Evolutionary conservation across 1,139 yeast genomes (phyloP).

Genomic region (Magnusiomyces paraingens): DNA sequence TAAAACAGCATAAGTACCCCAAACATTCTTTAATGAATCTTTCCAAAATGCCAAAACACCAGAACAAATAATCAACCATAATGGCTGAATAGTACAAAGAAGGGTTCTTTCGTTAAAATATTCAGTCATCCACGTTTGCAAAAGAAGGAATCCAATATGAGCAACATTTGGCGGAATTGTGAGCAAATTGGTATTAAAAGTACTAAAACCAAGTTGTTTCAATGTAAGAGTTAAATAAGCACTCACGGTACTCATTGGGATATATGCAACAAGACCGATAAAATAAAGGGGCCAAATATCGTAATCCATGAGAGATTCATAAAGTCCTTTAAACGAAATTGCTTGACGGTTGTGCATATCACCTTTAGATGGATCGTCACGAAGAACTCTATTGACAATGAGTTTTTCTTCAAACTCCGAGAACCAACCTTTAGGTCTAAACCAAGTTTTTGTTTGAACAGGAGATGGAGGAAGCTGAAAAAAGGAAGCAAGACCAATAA

Average conservation of each 20-base stretch:
- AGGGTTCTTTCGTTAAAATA: conserved; percentile 41
- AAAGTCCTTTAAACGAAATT: conserved; percentile 37
- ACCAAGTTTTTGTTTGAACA: conserved; percentile 47
- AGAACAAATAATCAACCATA: conserved; percentile 39
- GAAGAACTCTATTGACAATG: conserved; percentile 50
- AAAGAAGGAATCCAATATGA: conserved; percentile 36
- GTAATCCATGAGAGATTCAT: conserved; percentile 42
- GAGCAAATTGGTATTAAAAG: conserved; percentile 48
- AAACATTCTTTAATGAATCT: conserved; percentile 39
- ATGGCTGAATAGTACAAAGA: conserved; percentile 18
- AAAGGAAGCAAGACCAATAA: conserved; percentile 44
- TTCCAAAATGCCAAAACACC: conserved; percentile 46
- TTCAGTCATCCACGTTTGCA: conserved; percentile 35
- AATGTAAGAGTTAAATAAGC: conserved; percentile 48
- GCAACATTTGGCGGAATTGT: conserved; percentile 46
- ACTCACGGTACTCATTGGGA: conserved; percentile 37
- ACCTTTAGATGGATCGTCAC: conserved; percentile 63
- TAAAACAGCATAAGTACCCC: conserved; percentile 48
- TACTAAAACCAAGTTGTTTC: conserved; percentile 48
- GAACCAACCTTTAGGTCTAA: conserved; percentile 53
- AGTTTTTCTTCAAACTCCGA: conserved; percentile 51
- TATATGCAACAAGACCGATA: conserved; percentile 43
- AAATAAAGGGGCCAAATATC: conserved; percentile 54
- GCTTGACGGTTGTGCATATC: conserved; percentile 61
- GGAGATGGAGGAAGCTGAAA: conserved; percentile 53